Conservation (phyloP, 305 asterid species). For the Solanum chacoense region DNA sequence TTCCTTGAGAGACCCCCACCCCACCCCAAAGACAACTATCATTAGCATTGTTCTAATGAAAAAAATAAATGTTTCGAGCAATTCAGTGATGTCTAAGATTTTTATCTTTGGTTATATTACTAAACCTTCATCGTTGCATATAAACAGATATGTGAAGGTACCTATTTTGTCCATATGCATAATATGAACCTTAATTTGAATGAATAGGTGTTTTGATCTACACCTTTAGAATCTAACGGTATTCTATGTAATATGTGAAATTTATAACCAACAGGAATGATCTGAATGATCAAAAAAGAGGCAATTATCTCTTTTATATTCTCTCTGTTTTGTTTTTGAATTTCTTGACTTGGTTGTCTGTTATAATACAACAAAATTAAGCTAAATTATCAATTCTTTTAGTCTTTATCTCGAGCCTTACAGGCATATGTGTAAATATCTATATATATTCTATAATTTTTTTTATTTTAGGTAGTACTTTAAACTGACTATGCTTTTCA, state of each 20-base stretch:
- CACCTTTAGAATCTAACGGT: not conserved
- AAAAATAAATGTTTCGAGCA: no score
- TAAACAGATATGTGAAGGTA: not conserved
- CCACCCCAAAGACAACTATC: not conserved
- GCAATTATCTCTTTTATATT: no score
- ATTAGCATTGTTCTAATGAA: not conserved
- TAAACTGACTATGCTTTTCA: not conserved
- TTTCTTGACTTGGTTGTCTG: no score
- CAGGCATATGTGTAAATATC: not conserved
- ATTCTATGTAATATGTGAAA: not conserved
- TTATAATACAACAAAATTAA: no score
- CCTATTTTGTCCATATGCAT: not conserved
- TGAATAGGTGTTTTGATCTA: not conserved
- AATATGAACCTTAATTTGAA: not conserved
- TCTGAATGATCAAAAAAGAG: not conserved
- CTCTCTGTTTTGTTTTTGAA: not conserved
- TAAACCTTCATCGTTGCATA: not conserved
- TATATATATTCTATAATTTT: no score
- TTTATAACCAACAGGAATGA: not conserved
- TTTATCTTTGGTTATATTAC: slow-evolving; percentile 5
- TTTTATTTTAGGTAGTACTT: not conserved
- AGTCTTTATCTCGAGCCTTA: not conserved
- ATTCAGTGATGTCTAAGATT: not conserved
- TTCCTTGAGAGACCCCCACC: not conserved
- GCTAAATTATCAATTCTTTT: no score